Evolutionary conservation across 2,329 filamentous ascomycete genomes (phyloP).

Genomic region (Phialophora verrucosa): DNA sequence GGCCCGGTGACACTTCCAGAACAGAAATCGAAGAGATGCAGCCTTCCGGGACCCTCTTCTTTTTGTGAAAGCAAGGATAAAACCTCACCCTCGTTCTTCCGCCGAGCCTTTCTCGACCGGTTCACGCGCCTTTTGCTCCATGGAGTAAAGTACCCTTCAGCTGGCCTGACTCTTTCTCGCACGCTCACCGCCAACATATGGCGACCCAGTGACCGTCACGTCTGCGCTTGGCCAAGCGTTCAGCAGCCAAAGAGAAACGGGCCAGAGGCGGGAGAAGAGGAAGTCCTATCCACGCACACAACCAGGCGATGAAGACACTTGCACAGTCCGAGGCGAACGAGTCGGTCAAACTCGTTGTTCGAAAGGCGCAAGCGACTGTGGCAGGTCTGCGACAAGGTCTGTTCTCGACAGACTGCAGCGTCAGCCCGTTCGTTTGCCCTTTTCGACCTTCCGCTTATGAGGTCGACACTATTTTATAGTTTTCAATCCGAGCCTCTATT

Average conservation of each 20-base stretch:
- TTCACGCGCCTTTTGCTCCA: neutral
- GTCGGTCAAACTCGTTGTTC: constrained; percentile 12
- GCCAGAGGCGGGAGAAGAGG: neutral
- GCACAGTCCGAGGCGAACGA: constrained; percentile 32
- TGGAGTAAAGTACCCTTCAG: neutral
- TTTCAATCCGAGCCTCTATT: constrained; percentile 37
- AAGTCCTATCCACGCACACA: constrained; percentile 17
- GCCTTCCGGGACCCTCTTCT: constrained; percentile 24
- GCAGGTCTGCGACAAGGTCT: constrained; percentile 22
- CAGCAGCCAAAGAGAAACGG: constrained; percentile 4
- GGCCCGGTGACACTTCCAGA: constrained; percentile 31
- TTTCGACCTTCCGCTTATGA: constrained; percentile 20
- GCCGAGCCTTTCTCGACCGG: neutral
- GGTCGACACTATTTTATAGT: constrained; percentile 24
- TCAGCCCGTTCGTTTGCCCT: constrained; percentile 30
- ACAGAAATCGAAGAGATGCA: constrained; percentile 39
- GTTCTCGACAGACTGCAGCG: constrained; percentile 21
- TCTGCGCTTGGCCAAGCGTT: constrained; percentile 9
- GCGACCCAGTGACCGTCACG: constrained; percentile 17
- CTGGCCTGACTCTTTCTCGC: neutral
- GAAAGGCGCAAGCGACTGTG: constrained; percentile 21
- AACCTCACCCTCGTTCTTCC: constrained; percentile 7
- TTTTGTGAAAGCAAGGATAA: constrained; percentile 7
- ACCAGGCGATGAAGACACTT: constrained; percentile 31
- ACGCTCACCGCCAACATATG: constrained; percentile 14